phyloP scores from a whole-genome alignment of 140 eudicot species.

The Ambrosia hybrid region DNA sequence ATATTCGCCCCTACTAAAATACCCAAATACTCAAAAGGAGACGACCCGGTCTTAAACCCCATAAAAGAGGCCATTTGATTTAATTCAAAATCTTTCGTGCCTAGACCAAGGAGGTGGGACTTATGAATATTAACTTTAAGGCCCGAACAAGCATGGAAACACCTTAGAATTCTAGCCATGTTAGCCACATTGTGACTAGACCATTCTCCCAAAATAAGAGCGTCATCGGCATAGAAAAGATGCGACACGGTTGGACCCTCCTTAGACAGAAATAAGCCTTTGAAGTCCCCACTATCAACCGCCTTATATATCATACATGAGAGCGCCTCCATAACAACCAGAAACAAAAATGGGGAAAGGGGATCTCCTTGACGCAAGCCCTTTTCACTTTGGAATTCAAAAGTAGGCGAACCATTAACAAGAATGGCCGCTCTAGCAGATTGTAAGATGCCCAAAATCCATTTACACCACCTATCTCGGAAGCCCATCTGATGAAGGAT shows the following conservation, averaged over 20 bases:
- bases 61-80: not conserved
- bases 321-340: not conserved
- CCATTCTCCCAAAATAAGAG: not conserved
- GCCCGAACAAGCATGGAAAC: not conserved
- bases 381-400: not conserved
- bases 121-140: not conserved
- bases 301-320: not conserved
- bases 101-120: not conserved
- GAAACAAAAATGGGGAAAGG: not conserved
- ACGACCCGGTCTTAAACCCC: not conserved
- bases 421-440: not conserved
- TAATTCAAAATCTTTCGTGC: not conserved
- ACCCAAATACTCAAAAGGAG: not conserved
- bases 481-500: not conserved
- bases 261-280: not conserved
- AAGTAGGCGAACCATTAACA: too few relatives aligned
- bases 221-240: not conserved
- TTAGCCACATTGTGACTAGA: not conserved
- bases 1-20: not conserved
- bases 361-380: not conserved
- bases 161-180: not conserved
- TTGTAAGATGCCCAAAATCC: not conserved
- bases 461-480: not conserved
- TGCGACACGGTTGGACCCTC: not conserved
- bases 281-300: not conserved